Base-by-base conservation (phyloP, 495 filamentous ascomycete genomes). In the Gamarada debralockiae region DNA sequence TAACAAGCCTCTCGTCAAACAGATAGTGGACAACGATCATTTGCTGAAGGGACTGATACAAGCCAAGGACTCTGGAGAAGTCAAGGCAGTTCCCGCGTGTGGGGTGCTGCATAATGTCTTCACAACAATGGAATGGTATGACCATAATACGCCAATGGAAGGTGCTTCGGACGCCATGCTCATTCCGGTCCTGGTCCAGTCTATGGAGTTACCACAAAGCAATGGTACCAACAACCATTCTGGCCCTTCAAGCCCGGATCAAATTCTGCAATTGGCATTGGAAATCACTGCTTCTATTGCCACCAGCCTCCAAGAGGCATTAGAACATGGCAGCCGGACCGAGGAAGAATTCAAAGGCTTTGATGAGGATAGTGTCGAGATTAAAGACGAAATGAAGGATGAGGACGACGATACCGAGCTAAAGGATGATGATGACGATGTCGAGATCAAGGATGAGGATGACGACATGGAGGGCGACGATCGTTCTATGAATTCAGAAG, bases 241-340 rank as follows among this genome's bases (percentile, higher is more conserved):
- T 25, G 2, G 33, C 0, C 15, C 44, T 31, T 51, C 56, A 49
- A 67, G 6, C 55, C 58, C 17, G 62, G 60, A 65, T 24, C 57
- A 75, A 34, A 64, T 74, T 18, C 48, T 77, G 29, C 69, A 77
- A 55, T 50, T 76, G 14, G 77, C 74, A 14, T 59, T 85, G 1
- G 80, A 82, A 55, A 72, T 80, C 8, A 53, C 82, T 1, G 78
- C 78, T 8, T 81, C 82, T 6, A 82, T 85, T 51, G 79, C 78
- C 21, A 80, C 79, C 1, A 67, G 68, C 22, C 64, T 81, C 18
- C 73, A 77, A 31, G 67, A 70, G 18, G 67, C 72, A 8, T 31
- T 62, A 10, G 58, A 61, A 37, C 42, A 61, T 50, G 61, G 42
- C 22, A 55, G 29, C 25, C 3, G 39, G 3, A 40, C 50, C 18